Evolutionary conservation across 768 basidiomycete species (phyloP), one percentile per base, ranked within the genome.

Genomic region (Artomyces pyxidatus): DNA sequence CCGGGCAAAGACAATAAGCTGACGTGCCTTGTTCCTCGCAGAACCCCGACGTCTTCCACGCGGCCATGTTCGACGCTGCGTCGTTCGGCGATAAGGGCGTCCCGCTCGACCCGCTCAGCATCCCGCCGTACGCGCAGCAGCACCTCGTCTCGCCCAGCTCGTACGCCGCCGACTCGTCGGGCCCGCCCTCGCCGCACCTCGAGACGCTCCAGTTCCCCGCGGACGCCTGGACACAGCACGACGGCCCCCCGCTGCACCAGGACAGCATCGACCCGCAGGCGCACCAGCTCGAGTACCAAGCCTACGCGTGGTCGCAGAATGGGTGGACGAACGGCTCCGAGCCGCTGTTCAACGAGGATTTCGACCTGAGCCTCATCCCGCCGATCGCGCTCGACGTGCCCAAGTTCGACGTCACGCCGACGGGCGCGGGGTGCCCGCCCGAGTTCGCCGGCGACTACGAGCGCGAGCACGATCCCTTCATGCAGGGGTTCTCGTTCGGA

Each of bases 351-450:
- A 73, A 71, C 48, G 80, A 82, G 61, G 83, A 85, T 65, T 86
- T 85, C 60, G 83, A 85, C 59, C 63, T 86, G 54, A 65, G 59
- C 55, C 67, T 79, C 21, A 86, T 86, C 54, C 83, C 81, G 2
- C 76, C 82, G 0, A 73, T 84, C 61, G 75, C 83, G 53, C 68
- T 84, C 46, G 78, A 77, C 14, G 60, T 76, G 51, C 69, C 75
- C 42, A 78, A 77, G 38, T 72, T 67, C 40, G 69, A 69, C 28
- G 53, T 49, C 38, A 42, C 21, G 41, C 37, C 14, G 47, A 47
- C 32, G 3, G 32, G 32, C 32, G n/a, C n/a, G n/a, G 32, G 53
- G 14, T 52, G 50, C 9, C 37, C 37, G 16, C 45, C 29, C 4
- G 50, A 54, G 19, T 49, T 42, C 37, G 45, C 47, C 29, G 44